Conservation (phyloP, 192 early-diverging fungal genomes). For the Mortierella alpina region DNA sequence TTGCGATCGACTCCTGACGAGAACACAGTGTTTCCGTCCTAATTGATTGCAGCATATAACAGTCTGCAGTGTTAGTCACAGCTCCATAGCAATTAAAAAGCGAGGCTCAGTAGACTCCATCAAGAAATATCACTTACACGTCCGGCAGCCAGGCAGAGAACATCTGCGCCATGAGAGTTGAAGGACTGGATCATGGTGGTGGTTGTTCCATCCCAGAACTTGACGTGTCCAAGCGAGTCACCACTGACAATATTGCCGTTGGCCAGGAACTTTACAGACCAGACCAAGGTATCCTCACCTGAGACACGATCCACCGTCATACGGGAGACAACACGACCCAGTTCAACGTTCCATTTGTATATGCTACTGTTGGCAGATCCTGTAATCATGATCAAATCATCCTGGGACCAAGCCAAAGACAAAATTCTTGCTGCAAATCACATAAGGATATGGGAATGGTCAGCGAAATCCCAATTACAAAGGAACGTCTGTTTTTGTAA, state of each 20-base stretch:
- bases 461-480: not conserved
- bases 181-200: slow-evolving; percentile 78
- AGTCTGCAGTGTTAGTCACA: not conserved
- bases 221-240: slow-evolving; percentile 90
- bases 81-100: not conserved
- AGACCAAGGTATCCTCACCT: slow-evolving; percentile 88
- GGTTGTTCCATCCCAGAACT: slow-evolving; percentile 85
- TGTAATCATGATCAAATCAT: slow-evolving; percentile 76
- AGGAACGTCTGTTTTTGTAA: not conserved
- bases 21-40: slow-evolving; percentile 79
- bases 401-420: slow-evolving; percentile 86
- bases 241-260: slow-evolving; percentile 87
- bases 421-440: slow-evolving; percentile 74
- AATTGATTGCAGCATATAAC: not conserved
- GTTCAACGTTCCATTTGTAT: slow-evolving; percentile 72
- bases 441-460: not conserved
- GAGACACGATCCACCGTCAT: slow-evolving; percentile 82
- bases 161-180: slow-evolving; percentile 85
- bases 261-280: slow-evolving; percentile 77
- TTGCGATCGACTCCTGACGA: slow-evolving; percentile 93
- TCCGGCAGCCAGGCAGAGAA: slow-evolving; percentile 82
- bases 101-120: not conserved
- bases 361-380: slow-evolving; percentile 88
- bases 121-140: slow-evolving; percentile 30
- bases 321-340: slow-evolving; percentile 61